Base-by-base conservation (phyloP, 805 yeast genomes). In the Candida awuae region DNA sequence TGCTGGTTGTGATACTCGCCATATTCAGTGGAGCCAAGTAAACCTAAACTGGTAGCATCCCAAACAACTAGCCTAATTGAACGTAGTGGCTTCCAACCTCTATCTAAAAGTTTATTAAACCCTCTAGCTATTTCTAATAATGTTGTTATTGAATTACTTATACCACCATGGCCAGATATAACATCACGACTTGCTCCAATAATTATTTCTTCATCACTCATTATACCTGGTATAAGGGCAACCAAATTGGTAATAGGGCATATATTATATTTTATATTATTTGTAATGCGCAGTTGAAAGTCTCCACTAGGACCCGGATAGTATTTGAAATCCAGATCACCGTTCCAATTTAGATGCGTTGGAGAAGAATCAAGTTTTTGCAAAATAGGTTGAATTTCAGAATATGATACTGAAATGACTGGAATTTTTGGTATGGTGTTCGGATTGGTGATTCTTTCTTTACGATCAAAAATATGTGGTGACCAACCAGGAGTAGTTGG, bases 401-500 rank as follows among this genome's bases (percentile, higher is more conserved):
- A 51, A 21, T 58, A 60, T 42, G 74, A 69, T 19, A 73, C 51
- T 1, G 81, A 77, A 8, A 75, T 47, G 0, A 75, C 71, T 0
- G 81, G 81, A 8, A 77, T 71, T 22, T 58, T 57, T 0, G 80
- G 80, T 5, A 73, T 58, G 21, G 60, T 62, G 15, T 55, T 50
- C 0, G 77, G 72, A 15, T 66, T 55, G 10, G n/a, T 8, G 4
- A 55, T 42, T 34, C 74, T 52, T 41, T 61, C 67, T 15, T 21
- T 13, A 40, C 22, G 14, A 6, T 63, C 58, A 30, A 64, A 53
- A 7, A 53, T 53, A 22, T 70, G 71, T 17, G 83, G 73, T 2
- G 84, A 70, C 61, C 73, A 75, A 3, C 84, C 85, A 7, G 85
- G 84, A 2, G 87, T 79, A 0, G 87, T 77, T 26, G 88, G 88